Evolutionary conservation across 2,329 filamentous ascomycete species (phyloP), one percentile per base, ranked within the genome.

Genomic region (Cytospora paraplurivora): DNA sequence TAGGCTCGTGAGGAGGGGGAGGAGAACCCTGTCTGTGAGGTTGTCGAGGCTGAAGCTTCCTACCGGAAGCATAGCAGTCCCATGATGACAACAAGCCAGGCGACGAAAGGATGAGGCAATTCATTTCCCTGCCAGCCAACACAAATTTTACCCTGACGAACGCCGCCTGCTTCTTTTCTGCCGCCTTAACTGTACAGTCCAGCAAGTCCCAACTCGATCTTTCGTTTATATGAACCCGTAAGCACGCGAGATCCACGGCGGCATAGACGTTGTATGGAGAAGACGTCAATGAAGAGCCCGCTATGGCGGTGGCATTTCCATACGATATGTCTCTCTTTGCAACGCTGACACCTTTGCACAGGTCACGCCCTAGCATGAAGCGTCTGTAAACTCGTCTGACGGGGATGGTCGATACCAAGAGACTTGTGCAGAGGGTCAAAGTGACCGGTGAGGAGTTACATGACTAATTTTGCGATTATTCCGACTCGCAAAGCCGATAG

Each of bases 1-100:
- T 51, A 61, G 49, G 38, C 53, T 55, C 58, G 49, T 19, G 38
- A 19, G n/a, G 27, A 35, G 15, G 37, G 49, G 41, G 63, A 47
- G 56, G 44, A 52, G 47, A 59, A 17, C 59, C 63, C 49, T 65
- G 63, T 52, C 27, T 19, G 35, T 27, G 35, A 41, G 38, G 60
- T 47, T 59, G 15, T 65, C 60, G 60, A 63, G 63, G 60, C 59
- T 65, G 56, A 56, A 59, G 56, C 44, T 62, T 51, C 56, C 55
- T 34, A 47, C n/a, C 56, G 49, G 19, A 55, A 37, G 47, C 55
- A n/a, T 19, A 49, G 58, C 38, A 37, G 37, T 21, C 44, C 7
- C n/a, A 51, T 34, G 8, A 62, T 62, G 59, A 62, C 63, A 55
- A 51, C 37, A 49, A 21, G 38, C 55, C 51, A 55, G 34, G n/a